Conservation (phyloP, 805 yeast genomes). For the Ogataea glucozyma region DNA sequence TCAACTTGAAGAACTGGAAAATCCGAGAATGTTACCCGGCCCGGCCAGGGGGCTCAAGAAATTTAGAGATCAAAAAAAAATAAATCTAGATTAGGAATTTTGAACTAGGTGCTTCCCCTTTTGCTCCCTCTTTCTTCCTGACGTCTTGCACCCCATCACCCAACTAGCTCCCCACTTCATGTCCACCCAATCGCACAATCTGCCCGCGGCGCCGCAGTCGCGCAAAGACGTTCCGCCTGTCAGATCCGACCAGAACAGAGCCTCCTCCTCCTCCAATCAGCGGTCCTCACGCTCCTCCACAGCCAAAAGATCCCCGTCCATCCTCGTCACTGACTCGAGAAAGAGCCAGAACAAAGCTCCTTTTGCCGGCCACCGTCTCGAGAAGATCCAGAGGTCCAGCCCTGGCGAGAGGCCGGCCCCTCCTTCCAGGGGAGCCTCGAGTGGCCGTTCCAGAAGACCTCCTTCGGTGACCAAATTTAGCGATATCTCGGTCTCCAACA, state of each 20-base stretch:
- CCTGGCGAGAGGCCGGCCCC: constrained; percentile 19
- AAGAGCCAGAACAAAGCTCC: constrained; percentile 62
- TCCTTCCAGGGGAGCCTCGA: constrained; percentile 12
- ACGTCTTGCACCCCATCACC: neutral
- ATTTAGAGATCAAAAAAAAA: no score
- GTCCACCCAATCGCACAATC: neutral
- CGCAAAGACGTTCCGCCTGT: neutral
- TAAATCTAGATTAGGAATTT: no score
- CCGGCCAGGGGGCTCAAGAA: no score
- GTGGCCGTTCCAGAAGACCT: constrained; percentile 21
- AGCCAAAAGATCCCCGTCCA: constrained; percentile 89
- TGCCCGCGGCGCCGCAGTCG: neutral
- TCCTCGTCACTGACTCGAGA: constrained; percentile 87
- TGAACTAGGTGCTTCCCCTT: no score
- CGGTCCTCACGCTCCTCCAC: constrained; percentile 36
- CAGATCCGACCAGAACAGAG: neutral
- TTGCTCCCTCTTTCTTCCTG: neutral
- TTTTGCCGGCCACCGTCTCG: constrained; percentile 64
- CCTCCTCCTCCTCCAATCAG: neutral
- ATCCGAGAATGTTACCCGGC: neutral
- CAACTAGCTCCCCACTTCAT: neutral
- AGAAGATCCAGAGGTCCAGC: constrained; percentile 22
- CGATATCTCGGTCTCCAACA: constrained; percentile 77
- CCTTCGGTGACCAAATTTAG: constrained; percentile 51
- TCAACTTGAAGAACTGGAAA: neutral